Percentiles rank a stretch among this genome's conserved stretches.
Evolutionary conservation across 1,284 basidiomycete genomes (phyloP).

Genomic region (Ganoderma multipileum): DNA sequence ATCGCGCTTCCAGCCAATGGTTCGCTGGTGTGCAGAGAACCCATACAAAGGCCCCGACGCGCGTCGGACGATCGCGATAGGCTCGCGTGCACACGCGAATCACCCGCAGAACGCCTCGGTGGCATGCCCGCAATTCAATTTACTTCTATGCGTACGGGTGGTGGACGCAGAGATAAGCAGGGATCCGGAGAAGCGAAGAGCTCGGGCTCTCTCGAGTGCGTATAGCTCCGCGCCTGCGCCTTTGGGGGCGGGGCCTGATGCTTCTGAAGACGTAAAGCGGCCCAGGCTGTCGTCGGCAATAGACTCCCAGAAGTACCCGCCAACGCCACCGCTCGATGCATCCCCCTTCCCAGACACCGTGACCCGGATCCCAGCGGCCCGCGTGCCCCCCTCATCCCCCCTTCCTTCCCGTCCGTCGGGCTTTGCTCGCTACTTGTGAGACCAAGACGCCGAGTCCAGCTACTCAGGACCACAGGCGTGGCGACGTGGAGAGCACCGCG

Average conservation of each 20-base stretch:
- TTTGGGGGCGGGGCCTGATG: neutral
- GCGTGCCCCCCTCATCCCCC: neutral
- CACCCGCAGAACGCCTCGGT: neutral
- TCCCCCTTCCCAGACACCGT: neutral
- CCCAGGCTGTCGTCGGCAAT: neutral
- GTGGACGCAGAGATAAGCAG: neutral
- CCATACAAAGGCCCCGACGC: neutral
- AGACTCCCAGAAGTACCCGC: neutral
- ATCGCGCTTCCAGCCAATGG: neutral
- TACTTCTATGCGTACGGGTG: neutral
- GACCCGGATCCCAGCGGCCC: neutral
- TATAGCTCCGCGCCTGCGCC: too few relatives aligned
- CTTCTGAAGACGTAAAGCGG: conserved; percentile 4
- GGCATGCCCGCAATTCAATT: neutral
- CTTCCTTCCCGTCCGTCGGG: neutral
- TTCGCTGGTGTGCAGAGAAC: neutral
- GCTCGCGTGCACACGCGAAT: neutral
- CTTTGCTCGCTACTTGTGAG: neutral
- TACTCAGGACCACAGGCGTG: neutral
- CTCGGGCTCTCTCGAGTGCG: too few relatives aligned
- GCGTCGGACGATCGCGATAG: neutral
- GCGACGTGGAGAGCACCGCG: neutral
- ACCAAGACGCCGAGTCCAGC: too few relatives aligned
- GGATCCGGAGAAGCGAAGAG: neutral
- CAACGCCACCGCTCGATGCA: neutral